Evolutionary conservation across 225 moss, liverwort and hornwort species (phyloP).

Genomic region (Physcomitrium patens): DNA sequence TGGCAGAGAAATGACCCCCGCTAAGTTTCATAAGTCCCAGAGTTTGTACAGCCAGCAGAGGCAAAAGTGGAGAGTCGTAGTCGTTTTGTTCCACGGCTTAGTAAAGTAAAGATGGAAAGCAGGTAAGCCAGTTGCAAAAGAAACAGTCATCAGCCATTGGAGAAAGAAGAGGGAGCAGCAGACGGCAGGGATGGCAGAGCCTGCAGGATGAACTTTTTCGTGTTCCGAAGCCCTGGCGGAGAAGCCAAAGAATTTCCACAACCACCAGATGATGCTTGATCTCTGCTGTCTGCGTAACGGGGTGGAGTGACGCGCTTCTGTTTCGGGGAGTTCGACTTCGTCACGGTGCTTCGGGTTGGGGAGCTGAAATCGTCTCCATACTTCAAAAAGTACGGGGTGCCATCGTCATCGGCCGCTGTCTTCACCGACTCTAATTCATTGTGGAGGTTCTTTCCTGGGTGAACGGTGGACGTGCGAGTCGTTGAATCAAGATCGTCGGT

Average conservation of each 20-base stretch:
- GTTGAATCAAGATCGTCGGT: constrained; percentile 26
- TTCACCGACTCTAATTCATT: constrained; percentile 40
- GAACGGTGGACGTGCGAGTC: constrained; percentile 24
- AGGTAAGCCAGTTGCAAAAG: too few species aligned
- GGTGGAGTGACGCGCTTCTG: constrained; percentile 91
- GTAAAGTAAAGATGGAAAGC: too few species aligned
- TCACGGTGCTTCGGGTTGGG: constrained; percentile 59
- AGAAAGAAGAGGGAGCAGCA: not conserved
- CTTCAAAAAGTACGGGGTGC: constrained; percentile 52
- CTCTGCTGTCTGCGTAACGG: constrained; percentile 58
- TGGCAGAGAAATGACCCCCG: too few species aligned
- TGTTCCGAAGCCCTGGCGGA: constrained; percentile 56
- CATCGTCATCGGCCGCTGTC: constrained; percentile 30
- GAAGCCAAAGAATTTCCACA: constrained; percentile 37
- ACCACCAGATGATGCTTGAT: constrained; percentile 37
- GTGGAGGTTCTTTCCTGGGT: constrained; percentile 39
- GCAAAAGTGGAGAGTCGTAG: too few species aligned
- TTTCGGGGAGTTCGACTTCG: constrained; percentile 75
- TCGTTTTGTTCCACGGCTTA: too few species aligned
- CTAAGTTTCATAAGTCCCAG: too few species aligned
- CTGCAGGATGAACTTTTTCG: constrained; percentile 74
- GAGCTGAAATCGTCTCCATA: constrained; percentile 49
- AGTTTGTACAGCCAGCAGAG: too few species aligned
- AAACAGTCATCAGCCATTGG: too few species aligned
- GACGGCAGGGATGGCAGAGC: constrained; percentile 68